Conservation (phyloP, 2,329 filamentous ascomycete species). For the Drechslerella coelobrocha region DNA sequence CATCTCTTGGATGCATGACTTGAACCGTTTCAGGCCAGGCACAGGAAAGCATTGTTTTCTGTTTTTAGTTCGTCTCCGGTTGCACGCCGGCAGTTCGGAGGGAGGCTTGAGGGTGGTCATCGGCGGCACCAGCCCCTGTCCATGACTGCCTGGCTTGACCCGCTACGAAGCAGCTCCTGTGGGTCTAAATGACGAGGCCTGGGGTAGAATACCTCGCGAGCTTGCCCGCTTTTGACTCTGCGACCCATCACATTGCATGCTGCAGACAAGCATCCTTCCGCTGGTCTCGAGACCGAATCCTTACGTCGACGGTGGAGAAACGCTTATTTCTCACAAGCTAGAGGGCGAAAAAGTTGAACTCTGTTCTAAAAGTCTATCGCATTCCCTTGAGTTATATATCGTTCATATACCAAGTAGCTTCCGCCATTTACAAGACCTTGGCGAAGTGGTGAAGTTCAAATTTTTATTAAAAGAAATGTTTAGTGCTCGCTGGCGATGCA, state of each 20-base stretch:
- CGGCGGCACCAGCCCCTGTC: neutral
- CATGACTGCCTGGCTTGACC: too few species aligned
- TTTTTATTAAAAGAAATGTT: neutral
- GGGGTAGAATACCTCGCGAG: neutral
- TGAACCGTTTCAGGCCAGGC: slow-evolving; percentile 14
- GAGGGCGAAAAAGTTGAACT: neutral
- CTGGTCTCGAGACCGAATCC: neutral
- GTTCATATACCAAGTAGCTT: too few species aligned
- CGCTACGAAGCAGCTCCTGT: too few species aligned
- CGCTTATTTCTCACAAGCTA: neutral
- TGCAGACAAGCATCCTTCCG: too few species aligned
- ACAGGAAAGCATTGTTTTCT: too few species aligned
- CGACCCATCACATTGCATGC: too few species aligned
- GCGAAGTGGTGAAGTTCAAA: neutral
- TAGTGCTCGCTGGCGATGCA: slow-evolving; percentile 19
- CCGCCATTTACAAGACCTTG: too few species aligned
- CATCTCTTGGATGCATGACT: neutral
- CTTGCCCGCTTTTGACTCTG: neutral
- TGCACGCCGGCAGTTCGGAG: too few species aligned
- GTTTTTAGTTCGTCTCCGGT: too few species aligned
- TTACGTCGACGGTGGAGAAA: too few species aligned
- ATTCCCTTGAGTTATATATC: too few species aligned
- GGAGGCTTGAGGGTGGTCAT: slow-evolving; percentile 18
- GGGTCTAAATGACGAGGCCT: slow-evolving; percentile 17
- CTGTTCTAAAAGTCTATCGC: too few species aligned